These are phyloP conservation scores for Fagopyrum homotropicum DNA, from an alignment of 148 eudicot species.

Conservation along the genomic window DNA sequence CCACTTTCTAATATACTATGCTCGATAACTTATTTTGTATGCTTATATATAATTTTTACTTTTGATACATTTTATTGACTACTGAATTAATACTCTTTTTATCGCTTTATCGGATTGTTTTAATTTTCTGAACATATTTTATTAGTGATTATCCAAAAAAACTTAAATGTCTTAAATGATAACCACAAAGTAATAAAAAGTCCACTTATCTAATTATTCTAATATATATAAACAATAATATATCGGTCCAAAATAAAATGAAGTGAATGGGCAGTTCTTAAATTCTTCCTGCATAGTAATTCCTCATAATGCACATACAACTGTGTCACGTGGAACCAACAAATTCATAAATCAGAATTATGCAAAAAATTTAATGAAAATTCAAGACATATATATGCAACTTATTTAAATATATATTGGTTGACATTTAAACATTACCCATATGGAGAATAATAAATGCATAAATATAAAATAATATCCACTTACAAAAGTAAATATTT, in stretches of 20 bases:
- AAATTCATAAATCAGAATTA: background rate
- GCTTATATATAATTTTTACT: no score
- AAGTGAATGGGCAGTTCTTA: background rate
- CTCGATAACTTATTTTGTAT: no score
- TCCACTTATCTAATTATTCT: no score
- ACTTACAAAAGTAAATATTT: background rate
- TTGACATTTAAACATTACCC: background rate
- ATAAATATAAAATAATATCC: background rate
- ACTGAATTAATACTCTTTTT: no score
- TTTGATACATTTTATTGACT: no score
- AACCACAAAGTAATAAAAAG: no score
- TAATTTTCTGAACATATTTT: no score
- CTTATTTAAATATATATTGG: background rate
- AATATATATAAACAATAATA: background rate
- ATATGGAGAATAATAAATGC: background rate
- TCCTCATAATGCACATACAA: background rate
- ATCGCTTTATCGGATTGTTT: no score
- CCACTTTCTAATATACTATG: no score
- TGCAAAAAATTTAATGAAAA: background rate
- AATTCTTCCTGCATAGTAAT: background rate
- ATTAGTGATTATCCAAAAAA: no score
- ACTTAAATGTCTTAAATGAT: no score
- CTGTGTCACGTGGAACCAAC: slow-evolving; percentile 14
- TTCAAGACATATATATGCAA: background rate
- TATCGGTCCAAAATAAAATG: background rate